Evolutionary conservation across 768 basidiomycete genomes (phyloP).

Genomic region (Chlorophyllum brunneum): DNA sequence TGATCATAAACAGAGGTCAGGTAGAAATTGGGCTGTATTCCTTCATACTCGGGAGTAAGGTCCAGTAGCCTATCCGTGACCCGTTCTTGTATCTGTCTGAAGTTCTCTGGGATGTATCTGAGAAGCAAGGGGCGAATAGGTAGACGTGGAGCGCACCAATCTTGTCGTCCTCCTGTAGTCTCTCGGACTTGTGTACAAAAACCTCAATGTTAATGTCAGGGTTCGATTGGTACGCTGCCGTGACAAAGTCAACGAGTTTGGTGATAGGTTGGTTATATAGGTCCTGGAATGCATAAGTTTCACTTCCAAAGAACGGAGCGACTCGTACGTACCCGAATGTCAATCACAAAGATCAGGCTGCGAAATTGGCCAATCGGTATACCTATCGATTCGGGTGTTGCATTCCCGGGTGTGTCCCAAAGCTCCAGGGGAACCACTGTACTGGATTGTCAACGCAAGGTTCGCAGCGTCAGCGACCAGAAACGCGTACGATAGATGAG

Average conservation of each 20-base stretch:
- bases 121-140: slow-evolving; percentile 1
- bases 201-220: slow-evolving; percentile 81
- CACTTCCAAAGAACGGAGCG: slow-evolving; percentile 4
- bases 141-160: slow-evolving; percentile 51
- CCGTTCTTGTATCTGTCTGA: slow-evolving; percentile 85
- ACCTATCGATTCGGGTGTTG: slow-evolving; percentile 74
- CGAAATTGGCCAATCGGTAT: slow-evolving; percentile 75
- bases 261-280: slow-evolving; percentile 81
- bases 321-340: slow-evolving; percentile 73
- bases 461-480: slow-evolving; percentile 11
- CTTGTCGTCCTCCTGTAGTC: slow-evolving; percentile 86
- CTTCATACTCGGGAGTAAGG: slow-evolving; percentile 69
- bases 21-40: slow-evolving; percentile 80
- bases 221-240: slow-evolving; percentile 71
- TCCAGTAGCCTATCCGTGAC: slow-evolving; percentile 81
- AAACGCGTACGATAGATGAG: slow-evolving; percentile 6
- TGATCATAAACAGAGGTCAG: slow-evolving; percentile 94
- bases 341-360: slow-evolving; percentile 89
- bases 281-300: slow-evolving; percentile 44
- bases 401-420: slow-evolving; percentile 92
- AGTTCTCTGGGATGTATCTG: slow-evolving; percentile 61
- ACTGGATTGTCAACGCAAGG: slow-evolving; percentile 37
- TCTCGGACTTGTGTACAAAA: slow-evolving; percentile 95
- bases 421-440: slow-evolving; percentile 90
- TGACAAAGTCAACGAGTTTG: slow-evolving; percentile 77